phyloP scores from a whole-genome alignment of 768 basidiomycete genomes.

The Guyanaporus albipodus region DNA sequence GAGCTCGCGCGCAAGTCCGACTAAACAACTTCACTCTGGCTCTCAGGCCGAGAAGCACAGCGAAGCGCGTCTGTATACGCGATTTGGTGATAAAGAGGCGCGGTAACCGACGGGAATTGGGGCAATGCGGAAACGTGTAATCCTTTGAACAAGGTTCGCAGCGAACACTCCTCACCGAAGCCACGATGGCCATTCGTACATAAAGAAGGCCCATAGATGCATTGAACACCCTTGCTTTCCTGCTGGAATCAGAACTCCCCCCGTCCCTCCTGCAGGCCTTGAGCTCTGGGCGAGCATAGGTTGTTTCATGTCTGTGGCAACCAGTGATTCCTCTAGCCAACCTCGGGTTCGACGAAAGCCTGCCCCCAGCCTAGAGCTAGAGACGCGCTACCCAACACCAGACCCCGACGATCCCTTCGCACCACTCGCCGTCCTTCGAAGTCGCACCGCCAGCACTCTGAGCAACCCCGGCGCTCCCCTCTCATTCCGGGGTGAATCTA shows the following conservation, averaged over 20 bases:
- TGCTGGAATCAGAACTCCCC: slow-evolving; percentile 16
- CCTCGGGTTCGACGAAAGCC: slow-evolving; percentile 47
- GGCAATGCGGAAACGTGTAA: slow-evolving; percentile 29
- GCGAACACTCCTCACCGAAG: slow-evolving; percentile 30
- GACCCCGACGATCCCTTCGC: slow-evolving; percentile 71
- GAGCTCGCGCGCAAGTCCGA: too few relatives aligned
- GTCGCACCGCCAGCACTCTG: slow-evolving; percentile 46
- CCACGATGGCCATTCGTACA: slow-evolving; percentile 34
- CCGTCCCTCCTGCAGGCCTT: slow-evolving; percentile 11
- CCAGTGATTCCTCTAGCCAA: slow-evolving; percentile 26
- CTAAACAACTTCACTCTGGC: background rate
- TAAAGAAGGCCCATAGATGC: slow-evolving; percentile 22
- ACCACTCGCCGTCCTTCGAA: slow-evolving; percentile 61
- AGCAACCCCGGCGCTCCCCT: slow-evolving; percentile 26
- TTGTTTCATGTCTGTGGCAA: slow-evolving; percentile 30
- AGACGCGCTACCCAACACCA: slow-evolving; percentile 57
- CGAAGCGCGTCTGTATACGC: slow-evolving; percentile 9
- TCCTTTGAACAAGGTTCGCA: slow-evolving; percentile 17
- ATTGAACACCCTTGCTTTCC: slow-evolving; percentile 10
- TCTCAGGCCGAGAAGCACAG: slow-evolving; percentile 17
- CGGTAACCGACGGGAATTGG: slow-evolving; percentile 31
- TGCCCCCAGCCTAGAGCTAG: slow-evolving; percentile 47
- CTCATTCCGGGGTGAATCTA: slow-evolving; percentile 30
- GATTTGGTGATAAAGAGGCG: slow-evolving; percentile 25
- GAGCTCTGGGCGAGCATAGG: slow-evolving; percentile 10